Evolutionary conservation across 352 stramenopile genomes (phyloP).

Genomic region (Phytophthora vignae): DNA sequence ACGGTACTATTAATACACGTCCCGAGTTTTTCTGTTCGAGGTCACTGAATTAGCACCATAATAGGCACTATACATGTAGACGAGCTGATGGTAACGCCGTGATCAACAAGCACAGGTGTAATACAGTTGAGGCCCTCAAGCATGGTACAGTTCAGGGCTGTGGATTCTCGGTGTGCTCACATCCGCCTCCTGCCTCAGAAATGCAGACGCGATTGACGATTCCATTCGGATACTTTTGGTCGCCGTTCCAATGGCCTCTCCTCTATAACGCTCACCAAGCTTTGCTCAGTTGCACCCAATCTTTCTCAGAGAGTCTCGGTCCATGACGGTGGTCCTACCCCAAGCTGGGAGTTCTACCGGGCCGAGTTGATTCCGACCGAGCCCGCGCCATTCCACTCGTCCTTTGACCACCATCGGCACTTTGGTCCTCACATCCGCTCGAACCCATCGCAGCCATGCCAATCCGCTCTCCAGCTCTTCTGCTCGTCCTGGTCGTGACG

Average conservation of each 20-base stretch:
- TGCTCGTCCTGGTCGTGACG: slow-evolving; percentile 20
- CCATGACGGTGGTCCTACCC: background rate
- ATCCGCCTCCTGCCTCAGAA: background rate
- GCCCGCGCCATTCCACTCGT: slow-evolving; percentile 26
- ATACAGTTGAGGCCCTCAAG: no score
- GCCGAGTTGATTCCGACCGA: background rate
- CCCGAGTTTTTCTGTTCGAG: background rate
- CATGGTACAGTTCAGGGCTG: slow-evolving; percentile 5
- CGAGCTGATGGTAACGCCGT: background rate
- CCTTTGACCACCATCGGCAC: slow-evolving; percentile 17
- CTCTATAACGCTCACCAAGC: slow-evolving; percentile 32
- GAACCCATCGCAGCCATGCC: slow-evolving; percentile 12
- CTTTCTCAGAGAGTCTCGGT: background rate
- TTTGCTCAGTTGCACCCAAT: slow-evolving; percentile 19
- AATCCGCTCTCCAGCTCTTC: background rate
- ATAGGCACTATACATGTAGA: no score
- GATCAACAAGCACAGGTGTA: background rate
- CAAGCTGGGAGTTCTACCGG: background rate
- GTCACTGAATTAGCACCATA: background rate
- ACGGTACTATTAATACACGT: no score
- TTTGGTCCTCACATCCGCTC: background rate
- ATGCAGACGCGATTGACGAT: slow-evolving; percentile 18
- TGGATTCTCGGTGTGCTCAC: slow-evolving; percentile 12
- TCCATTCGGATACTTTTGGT: slow-evolving; percentile 12
- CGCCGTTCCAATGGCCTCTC: slow-evolving; percentile 23